Evolutionary conservation across 2,329 filamentous ascomycete species (phyloP).

Genomic region (Xylaria polymorpha): DNA sequence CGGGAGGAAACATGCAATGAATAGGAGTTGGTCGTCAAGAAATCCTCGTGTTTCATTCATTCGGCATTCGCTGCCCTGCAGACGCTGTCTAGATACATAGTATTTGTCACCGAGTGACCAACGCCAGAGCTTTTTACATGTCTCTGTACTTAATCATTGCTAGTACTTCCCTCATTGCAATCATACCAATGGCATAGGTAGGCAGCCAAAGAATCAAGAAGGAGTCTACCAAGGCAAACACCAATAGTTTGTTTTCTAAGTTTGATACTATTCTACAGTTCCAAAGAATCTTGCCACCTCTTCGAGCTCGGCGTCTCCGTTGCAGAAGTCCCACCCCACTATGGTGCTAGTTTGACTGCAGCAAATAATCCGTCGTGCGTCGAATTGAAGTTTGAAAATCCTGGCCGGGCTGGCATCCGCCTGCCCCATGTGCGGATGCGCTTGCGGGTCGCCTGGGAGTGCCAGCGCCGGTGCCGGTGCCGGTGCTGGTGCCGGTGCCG

Average conservation of each 20-base stretch:
- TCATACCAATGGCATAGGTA: neutral
- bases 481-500: constrained; percentile 16
- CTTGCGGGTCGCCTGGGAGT: constrained; percentile 47
- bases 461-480: constrained; percentile 16
- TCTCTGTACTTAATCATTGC: neutral
- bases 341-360: constrained; percentile 92
- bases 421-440: constrained; percentile 58
- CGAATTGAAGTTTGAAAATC: constrained; percentile 97
- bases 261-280: constrained; percentile 61
- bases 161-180: neutral
- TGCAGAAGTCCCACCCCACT: constrained; percentile 98
- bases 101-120: neutral
- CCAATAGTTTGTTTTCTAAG: neutral
- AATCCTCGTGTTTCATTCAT: constrained; percentile 21
- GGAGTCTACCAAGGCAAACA: neutral
- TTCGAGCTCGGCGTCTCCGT: constrained; percentile 82
- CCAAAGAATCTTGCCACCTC: constrained; percentile 83
- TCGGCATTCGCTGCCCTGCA: constrained; percentile 8
- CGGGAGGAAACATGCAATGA: constrained; percentile 11
- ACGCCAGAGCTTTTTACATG: neutral
- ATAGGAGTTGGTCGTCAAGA: constrained; percentile 27
- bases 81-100: constrained; percentile 23
- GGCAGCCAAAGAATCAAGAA: neutral
- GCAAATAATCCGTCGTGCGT: constrained; percentile 91
- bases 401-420: constrained; percentile 65